phyloP scores from a whole-genome alignment of 108 stramenopile genomes.

The Schizochytrium sp. region DNA sequence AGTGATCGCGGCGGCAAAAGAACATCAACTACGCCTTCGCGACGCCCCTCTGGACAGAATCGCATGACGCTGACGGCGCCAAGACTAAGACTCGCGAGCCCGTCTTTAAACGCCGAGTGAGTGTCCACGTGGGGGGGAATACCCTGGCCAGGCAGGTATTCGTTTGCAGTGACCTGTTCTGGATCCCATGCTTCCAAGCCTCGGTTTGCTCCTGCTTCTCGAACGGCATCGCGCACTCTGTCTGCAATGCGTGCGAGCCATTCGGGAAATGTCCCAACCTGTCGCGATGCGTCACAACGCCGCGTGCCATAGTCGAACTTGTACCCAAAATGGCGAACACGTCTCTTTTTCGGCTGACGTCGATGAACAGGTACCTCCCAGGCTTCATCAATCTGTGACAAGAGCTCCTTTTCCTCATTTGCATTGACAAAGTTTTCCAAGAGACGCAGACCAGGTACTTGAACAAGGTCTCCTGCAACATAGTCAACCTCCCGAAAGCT shows the following conservation, averaged over 20 bases:
- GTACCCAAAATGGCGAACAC: not conserved
- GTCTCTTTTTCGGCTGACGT: not conserved
- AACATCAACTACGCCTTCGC: not conserved
- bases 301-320: not conserved
- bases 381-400: not conserved
- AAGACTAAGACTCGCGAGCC: not conserved
- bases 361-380: not conserved
- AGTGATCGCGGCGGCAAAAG: not conserved
- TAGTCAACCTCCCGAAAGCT: not conserved
- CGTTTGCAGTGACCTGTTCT: not conserved
- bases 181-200: not conserved
- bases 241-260: not conserved
- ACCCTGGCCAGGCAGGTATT: slow-evolving; percentile 8
- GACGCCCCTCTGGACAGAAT: not conserved
- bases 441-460: not conserved
- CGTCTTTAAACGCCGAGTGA: not conserved
- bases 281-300: not conserved
- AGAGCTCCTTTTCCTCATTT: not conserved
- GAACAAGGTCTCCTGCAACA: not conserved
- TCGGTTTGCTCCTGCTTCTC: not conserved
- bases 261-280: not conserved
- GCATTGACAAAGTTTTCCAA: not conserved
- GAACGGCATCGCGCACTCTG: not conserved
- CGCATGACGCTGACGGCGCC: not conserved
- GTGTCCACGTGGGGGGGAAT: slow-evolving; percentile 3